These are phyloP conservation scores for Pseudozyma thailandica DNA, from an alignment of 1,284 basidiomycete species.

Conservation along the genomic window DNA sequence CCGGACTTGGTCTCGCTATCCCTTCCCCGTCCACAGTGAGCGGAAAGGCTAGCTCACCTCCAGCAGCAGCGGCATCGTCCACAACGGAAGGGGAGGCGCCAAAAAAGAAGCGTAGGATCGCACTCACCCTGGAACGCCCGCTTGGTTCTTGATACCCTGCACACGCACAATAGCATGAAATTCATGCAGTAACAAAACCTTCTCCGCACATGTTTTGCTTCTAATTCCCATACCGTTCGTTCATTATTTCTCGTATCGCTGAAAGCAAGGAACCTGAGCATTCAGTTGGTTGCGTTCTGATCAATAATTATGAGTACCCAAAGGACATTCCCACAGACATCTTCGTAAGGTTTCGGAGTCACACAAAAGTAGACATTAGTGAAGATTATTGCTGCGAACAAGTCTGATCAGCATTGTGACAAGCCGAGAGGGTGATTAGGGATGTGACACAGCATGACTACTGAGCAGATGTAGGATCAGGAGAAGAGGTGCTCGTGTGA, in stretches of 20 bases:
- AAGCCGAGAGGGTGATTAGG: background rate
- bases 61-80: conserved; percentile 50
- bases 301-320: no score
- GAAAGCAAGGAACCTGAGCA: no score
- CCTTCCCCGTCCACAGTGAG: conserved; percentile 5
- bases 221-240: background rate
- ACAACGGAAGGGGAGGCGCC: conserved; percentile 72
- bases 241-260: no score
- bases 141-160: conserved; percentile 35
- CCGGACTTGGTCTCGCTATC: conserved; percentile 55
- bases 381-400: no score
- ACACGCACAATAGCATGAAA: background rate
- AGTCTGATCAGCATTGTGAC: no score
- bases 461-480: background rate
- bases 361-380: no score
- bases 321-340: no score
- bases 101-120: conserved; percentile 89
- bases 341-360: no score
- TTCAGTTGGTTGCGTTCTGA: no score
- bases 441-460: background rate
- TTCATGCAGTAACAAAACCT: background rate
- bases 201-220: background rate
- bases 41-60: conserved; percentile 34
- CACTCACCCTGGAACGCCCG: conserved; percentile 73
- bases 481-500: background rate